phyloP scores from a whole-genome alignment of 2,329 filamentous ascomycete genomes.

The Chaetomium strumarium region DNA sequence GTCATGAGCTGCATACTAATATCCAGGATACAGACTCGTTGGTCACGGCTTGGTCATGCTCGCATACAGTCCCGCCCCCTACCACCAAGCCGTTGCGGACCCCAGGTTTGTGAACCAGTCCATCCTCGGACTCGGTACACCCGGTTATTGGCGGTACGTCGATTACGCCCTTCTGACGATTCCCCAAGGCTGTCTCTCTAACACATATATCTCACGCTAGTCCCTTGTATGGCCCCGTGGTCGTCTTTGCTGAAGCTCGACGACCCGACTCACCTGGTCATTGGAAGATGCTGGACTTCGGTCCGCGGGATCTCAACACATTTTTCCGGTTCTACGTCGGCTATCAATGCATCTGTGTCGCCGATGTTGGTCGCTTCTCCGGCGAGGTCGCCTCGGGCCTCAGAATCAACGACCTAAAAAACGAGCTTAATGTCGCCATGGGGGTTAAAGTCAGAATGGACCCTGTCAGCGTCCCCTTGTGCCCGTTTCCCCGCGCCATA shows the following conservation, averaged over 20 bases:
- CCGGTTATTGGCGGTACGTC: conserved; percentile 9
- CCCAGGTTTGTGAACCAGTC: conserved; percentile 7
- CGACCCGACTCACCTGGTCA: not conserved
- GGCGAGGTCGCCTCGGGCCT: conserved; percentile 6
- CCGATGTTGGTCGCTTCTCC: not conserved
- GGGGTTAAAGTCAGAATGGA: conserved; percentile 1
- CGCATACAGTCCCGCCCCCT: not conserved
- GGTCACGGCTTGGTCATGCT: not conserved
- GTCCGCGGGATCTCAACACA: conserved; percentile 10
- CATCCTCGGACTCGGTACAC: conserved; percentile 7
- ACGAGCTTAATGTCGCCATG: conserved; percentile 2
- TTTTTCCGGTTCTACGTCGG: not conserved
- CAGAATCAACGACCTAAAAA: conserved; percentile 5
- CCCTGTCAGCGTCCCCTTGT: not conserved
- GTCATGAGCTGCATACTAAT: not conserved
- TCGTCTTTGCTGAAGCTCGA: conserved; percentile 1
- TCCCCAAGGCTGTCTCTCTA: not conserved
- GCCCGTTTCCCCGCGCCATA: not conserved
- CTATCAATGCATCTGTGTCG: not conserved
- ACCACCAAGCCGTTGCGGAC: not conserved
- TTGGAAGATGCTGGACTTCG: not conserved
- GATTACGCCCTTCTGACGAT: not conserved
- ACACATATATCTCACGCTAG: not conserved
- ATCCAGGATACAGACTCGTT: not conserved
- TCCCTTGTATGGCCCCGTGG: conserved; percentile 3